These are phyloP conservation scores for Litchi chinensis DNA, from an alignment of 345 rosid species.

Conservation along the genomic window DNA sequence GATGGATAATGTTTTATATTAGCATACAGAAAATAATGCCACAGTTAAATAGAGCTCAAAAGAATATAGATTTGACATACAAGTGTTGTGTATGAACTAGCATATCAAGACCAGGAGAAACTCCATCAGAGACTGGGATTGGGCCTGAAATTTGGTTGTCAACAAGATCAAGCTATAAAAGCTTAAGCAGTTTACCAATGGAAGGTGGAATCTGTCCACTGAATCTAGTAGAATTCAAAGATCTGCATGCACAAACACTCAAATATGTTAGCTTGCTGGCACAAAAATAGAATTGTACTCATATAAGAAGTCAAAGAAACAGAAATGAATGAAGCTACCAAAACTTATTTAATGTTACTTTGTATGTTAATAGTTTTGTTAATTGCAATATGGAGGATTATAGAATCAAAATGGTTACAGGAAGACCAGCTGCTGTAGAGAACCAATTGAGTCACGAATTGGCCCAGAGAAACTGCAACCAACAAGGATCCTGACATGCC, in stretches of 20 bases:
- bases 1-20: not conserved
- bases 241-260: constrained; percentile 32
- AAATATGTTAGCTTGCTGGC: not conserved
- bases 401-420: constrained; percentile 27
- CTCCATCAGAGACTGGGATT: constrained; percentile 45
- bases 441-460: constrained; percentile 36
- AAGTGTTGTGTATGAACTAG: constrained; percentile 36
- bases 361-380: not conserved
- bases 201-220: constrained; percentile 45
- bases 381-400: no score
- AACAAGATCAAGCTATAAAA: constrained; percentile 50
- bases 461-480: constrained; percentile 37
- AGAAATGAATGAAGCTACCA: not conserved
- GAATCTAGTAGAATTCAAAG: constrained; percentile 46
- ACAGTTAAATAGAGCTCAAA: not conserved
- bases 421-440: constrained; percentile 18
- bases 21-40: not conserved
- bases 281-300: not conserved
- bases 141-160: constrained; percentile 43
- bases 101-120: constrained; percentile 47
- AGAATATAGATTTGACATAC: constrained; percentile 26
- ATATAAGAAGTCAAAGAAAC: not conserved
- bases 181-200: constrained; percentile 39
- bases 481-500: constrained; percentile 28
- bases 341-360: not conserved